Percentiles rank a stretch among this genome's conserved stretches.
phyloP scores from a whole-genome alignment of 108 stramenopile genomes.

The Stephanodiscus triporus region DNA sequence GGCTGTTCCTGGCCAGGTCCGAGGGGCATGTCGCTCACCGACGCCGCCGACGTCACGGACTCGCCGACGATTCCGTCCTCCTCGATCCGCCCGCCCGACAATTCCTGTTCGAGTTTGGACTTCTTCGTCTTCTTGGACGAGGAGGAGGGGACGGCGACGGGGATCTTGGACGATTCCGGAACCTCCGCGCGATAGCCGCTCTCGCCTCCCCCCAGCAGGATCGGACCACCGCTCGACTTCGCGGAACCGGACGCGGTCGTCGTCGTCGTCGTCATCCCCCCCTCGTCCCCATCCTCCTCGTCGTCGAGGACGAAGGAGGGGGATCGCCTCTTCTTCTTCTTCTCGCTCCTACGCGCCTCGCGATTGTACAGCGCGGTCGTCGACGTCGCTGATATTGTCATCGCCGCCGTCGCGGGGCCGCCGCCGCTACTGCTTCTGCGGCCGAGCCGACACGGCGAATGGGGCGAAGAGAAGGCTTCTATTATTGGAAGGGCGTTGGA shows the following conservation, averaged over 20 bases:
- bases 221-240: conserved; percentile 28
- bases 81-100: conserved; percentile 34
- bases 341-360: conserved; percentile 24
- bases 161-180: conserved; percentile 32
- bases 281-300: conserved; percentile 9
- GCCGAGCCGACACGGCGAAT: conserved; percentile 2
- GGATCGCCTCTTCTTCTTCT: conserved; percentile 33
- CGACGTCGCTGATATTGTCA: background rate
- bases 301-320: conserved; percentile 23
- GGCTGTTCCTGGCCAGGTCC: conserved; percentile 64
- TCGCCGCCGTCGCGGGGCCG: background rate
- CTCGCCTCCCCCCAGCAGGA: conserved; percentile 40
- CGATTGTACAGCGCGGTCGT: conserved; percentile 32
- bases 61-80: conserved; percentile 43
- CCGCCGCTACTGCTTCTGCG: too few relatives aligned
- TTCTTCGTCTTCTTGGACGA: conserved; percentile 12
- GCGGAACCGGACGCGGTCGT: background rate
- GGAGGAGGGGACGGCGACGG: conserved; percentile 26
- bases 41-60: conserved; percentile 43
- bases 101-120: conserved; percentile 46
- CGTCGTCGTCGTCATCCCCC: background rate
- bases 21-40: conserved; percentile 39
- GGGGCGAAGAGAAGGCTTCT: background rate
- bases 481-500: conserved; percentile 1
- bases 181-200: conserved; percentile 31